phyloP scores from a whole-genome alignment of 257 asterid species.

The Nemophila menziesii region DNA sequence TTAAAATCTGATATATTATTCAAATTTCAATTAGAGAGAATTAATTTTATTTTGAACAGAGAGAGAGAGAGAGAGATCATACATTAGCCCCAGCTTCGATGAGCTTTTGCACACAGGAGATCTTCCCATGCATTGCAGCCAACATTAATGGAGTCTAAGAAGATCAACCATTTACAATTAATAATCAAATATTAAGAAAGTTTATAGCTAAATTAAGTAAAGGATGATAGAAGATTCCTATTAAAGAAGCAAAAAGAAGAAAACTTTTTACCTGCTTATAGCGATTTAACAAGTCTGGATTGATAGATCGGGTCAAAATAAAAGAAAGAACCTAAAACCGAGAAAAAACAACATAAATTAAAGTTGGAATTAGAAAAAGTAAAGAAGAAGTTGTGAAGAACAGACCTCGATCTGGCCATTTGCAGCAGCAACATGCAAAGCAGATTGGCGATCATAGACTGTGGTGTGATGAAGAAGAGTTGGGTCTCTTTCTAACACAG shows the following conservation, averaged over 20 bases:
- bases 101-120: slow-evolving; percentile 66
- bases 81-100: slow-evolving; percentile 94
- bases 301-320: slow-evolving; percentile 63
- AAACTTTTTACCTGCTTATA: slow-evolving; percentile 53
- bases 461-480: slow-evolving; percentile 39
- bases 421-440: slow-evolving; percentile 93
- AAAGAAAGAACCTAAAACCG: slow-evolving; percentile 52
- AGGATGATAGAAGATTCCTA: background rate
- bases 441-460: slow-evolving; percentile 60
- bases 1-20: slow-evolving; percentile 48
- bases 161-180: slow-evolving; percentile 12
- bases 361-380: background rate
- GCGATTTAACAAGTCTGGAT: slow-evolving; percentile 76
- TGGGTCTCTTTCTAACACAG: slow-evolving; percentile 30
- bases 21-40: slow-evolving; percentile 9
- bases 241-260: background rate
- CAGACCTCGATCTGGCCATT: slow-evolving; percentile 95
- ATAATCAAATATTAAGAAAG: background rate
- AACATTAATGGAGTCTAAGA: slow-evolving; percentile 90
- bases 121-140: slow-evolving; percentile 98
- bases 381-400: slow-evolving; percentile 4
- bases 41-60: background rate
- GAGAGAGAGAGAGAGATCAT: slow-evolving; percentile 14
- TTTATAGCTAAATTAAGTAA: slow-evolving; percentile 1
- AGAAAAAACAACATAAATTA: slow-evolving; percentile 11